phyloP scores from a whole-genome alignment of 108 stramenopile genomes.

The Aurantiochytrium sp. region DNA sequence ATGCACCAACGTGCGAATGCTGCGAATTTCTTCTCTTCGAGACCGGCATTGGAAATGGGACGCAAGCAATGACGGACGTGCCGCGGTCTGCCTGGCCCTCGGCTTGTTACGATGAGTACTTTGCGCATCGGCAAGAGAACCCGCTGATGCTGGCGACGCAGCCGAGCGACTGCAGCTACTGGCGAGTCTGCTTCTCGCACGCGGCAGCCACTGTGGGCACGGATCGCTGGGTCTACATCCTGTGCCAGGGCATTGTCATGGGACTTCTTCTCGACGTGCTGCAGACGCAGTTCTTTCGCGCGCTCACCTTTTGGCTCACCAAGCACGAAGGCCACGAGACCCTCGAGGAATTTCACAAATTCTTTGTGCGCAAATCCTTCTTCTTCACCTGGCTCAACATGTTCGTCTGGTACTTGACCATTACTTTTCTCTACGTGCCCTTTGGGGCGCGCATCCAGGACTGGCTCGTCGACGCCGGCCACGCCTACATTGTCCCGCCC shows the following conservation, averaged over 20 bases:
- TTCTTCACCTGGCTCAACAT: conserved; percentile 28
- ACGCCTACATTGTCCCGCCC: not conserved
- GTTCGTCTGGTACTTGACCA: not conserved
- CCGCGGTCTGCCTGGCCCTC: not conserved
- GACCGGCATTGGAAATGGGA: not conserved
- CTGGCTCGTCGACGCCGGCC: not conserved
- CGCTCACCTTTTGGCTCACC: not conserved
- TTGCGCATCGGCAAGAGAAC: not conserved
- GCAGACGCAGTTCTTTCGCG: not conserved
- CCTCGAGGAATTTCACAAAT: not conserved
- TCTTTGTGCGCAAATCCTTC: not conserved
- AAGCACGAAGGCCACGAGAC: not conserved
- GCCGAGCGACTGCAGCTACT: not conserved
- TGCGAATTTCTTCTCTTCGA: not conserved
- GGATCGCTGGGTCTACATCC: conserved; percentile 27
- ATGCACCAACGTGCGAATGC: not conserved
- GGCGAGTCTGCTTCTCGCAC: not conserved
- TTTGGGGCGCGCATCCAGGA: not conserved
- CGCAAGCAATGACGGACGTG: not conserved
- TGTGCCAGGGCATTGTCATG: conserved; percentile 20
- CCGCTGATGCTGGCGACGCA: not conserved
- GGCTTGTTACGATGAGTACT: not conserved
- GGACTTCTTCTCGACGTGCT: conserved; percentile 7
- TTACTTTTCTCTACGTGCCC: conserved; percentile 1
- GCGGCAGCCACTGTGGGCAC: not conserved